phyloP scores from a whole-genome alignment of 768 basidiomycete species.

The Cantharellus cinnabarinus region DNA sequence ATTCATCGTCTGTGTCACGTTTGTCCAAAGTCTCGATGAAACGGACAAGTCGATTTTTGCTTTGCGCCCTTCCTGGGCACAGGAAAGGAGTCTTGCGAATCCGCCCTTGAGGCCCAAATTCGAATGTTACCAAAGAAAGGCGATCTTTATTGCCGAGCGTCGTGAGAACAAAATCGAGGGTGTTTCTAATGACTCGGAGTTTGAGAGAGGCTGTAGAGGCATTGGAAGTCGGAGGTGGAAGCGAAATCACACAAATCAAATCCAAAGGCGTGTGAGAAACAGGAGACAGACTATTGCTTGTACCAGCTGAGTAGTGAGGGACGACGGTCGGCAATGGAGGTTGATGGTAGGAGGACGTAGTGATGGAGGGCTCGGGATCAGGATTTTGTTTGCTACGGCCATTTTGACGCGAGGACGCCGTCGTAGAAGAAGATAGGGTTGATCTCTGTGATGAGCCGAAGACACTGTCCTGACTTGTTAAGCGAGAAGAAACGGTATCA shows the following conservation, averaged over 20 bases:
- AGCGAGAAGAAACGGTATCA: slow-evolving; percentile 23
- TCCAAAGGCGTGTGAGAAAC: slow-evolving; percentile 77
- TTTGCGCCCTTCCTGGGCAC: slow-evolving; percentile 42
- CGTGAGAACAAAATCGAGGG: slow-evolving; percentile 45
- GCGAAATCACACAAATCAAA: slow-evolving; percentile 75
- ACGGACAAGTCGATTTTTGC: slow-evolving; percentile 45
- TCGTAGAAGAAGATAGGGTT: slow-evolving; percentile 49
- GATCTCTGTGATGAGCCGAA: slow-evolving; percentile 38
- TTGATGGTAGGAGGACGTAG: background rate
- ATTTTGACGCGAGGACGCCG: background rate
- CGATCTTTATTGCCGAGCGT: slow-evolving; percentile 62
- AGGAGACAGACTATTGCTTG: slow-evolving; percentile 63
- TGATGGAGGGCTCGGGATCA: background rate
- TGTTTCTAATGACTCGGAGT: slow-evolving; percentile 67
- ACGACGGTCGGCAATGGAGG: slow-evolving; percentile 31
- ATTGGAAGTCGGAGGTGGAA: slow-evolving; percentile 49
- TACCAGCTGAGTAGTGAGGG: slow-evolving; percentile 50
- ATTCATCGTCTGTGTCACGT: slow-evolving; percentile 24
- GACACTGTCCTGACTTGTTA: slow-evolving; percentile 28
- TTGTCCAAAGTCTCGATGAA: slow-evolving; percentile 46
- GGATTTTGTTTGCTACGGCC: background rate
- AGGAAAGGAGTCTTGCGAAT: slow-evolving; percentile 93
- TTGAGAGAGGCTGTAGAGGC: slow-evolving; percentile 74
- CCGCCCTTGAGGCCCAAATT: slow-evolving; percentile 60
- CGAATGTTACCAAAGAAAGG: slow-evolving; percentile 79